Base-by-base conservation (phyloP, 805 yeast species). In the Kluyveromyces siamensis region DNA sequence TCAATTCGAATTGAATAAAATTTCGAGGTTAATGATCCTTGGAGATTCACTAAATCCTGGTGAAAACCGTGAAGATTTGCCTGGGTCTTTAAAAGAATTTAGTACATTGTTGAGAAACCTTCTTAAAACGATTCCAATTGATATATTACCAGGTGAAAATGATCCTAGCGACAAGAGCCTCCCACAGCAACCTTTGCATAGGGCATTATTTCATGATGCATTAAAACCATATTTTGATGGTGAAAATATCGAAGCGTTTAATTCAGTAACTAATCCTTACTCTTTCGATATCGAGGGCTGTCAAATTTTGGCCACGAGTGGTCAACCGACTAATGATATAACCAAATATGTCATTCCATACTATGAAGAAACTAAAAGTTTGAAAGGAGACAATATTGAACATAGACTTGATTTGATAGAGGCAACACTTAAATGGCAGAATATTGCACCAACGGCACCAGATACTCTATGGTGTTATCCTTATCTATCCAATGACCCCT, bases 401-500 rank as follows among this genome's bases (percentile, higher is more conserved):
- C 55, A 63, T 56, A 66, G 84, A 48, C 55, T 78, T 16, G 73
- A 75, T 18, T 67, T 83, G 57, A 73, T 91, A 70, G 85, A 82
- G 55, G 72, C 80, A 14, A 84, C 87, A 0, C 60, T 93, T 37
- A 68, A 71, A 42, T 90, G 96, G 96, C 91, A 89, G 58, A 87
- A 87, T 59, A 72, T 87, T 21, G 81, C 87, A 0, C 99, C 99
- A 2, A 89, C 97, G 0, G 95, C 96, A 1, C 99, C 99, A 0
- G 98, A 93, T 60, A 93, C 99, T 0, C 68, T 93, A 40, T 84
- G 90, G 75, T 82, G 95, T 55, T 89, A 87, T 57, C 97, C 99
- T 1, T 90, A 74, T 58, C 75, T 76, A 10, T 78, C 80, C 25
- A 58, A 61, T 1, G 98, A 93, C 64, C 98, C 98, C 3, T 88